Base-by-base conservation (phyloP, 805 yeast genomes). In the Cyberlindnera subsufficiens region DNA sequence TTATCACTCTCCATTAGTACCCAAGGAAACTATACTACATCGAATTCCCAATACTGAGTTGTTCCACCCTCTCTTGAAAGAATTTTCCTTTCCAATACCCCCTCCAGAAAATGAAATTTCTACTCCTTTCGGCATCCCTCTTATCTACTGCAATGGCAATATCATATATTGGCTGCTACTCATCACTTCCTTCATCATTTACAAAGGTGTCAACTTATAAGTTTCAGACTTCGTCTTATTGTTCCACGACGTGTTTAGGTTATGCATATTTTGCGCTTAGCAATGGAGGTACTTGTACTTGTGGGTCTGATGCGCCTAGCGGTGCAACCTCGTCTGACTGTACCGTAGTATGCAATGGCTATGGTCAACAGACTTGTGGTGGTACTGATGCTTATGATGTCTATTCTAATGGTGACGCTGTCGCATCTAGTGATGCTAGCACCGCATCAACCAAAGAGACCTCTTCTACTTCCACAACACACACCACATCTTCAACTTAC, bases 351-450 rank as follows among this genome's bases (percentile, higher is more conserved):
- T 86, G 95, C 60, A 63, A 54, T 30, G 93, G 88, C 7, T 85
- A 71, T 54, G 68, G 71, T 6, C 8, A 37, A 1, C 84, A 82
- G 45, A 66, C 57, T 41, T 86, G 95, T 64, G 88, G 88, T 49
- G 83, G 83, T 32, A 65, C 72, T 15, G 42, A 55, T 36, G 68
- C 74, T 32, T 81, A 66, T 51, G 60, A 69, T 20, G 69, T 78
- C 20, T 78, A 65, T 47, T 62, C 70, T 7, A 63, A 66, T 39
- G 65, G 56, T 41, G 32, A 49, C 39, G 32, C 42, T n/a, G 32
- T 40, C 25, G 34, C 54, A 20, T 31, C 42, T 22, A 8, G 40
- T 8, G 30, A 25, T 3, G 16, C 38, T 16, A 14, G 22, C 27
- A 30, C 27, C 3, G 15, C 43, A 8, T 20, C 34, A 38, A 13